A percentile compares a stretch with the other conserved stretches of the same genome.
These are phyloP conservation scores for Tetragonia tetragonoides DNA, from an alignment of 148 eudicot species.

Conservation along the genomic window DNA sequence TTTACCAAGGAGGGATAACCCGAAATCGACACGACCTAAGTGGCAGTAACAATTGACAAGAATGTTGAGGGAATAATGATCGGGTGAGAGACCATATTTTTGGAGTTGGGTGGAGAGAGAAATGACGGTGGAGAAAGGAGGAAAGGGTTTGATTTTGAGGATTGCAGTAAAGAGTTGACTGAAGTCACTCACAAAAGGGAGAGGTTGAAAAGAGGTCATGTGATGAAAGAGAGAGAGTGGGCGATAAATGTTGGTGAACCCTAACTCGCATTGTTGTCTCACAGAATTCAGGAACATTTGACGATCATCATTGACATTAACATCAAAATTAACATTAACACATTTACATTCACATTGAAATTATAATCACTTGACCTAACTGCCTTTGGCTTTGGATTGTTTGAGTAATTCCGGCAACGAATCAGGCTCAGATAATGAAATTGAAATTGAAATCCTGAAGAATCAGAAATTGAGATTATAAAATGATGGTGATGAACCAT, in stretches of 20 bases:
- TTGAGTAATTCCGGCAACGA: too few relatives aligned
- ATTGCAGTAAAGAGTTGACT: slow-evolving; percentile 7
- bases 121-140: neutral
- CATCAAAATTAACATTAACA: too few relatives aligned
- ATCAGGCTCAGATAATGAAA: too few relatives aligned
- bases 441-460: too few relatives aligned
- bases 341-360: too few relatives aligned
- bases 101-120: neutral
- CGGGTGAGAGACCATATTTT: neutral
- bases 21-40: neutral
- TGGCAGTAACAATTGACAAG: slow-evolving; percentile 9
- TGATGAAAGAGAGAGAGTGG: neutral
- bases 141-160: slow-evolving; percentile 8
- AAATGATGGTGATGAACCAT: too few relatives aligned
- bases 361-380: too few relatives aligned
- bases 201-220: neutral
- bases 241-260: neutral
- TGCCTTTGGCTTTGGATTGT: too few relatives aligned
- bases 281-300: neutral
- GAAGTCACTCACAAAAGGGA: slow-evolving; percentile 1
- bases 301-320: too few relatives aligned
- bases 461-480: too few relatives aligned
- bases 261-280: neutral
- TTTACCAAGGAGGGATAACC: neutral
- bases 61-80: slow-evolving; percentile 1